Conservation (phyloP, 2,329 filamentous ascomycete species). For the Chaetomiaceae sp. region DNA sequence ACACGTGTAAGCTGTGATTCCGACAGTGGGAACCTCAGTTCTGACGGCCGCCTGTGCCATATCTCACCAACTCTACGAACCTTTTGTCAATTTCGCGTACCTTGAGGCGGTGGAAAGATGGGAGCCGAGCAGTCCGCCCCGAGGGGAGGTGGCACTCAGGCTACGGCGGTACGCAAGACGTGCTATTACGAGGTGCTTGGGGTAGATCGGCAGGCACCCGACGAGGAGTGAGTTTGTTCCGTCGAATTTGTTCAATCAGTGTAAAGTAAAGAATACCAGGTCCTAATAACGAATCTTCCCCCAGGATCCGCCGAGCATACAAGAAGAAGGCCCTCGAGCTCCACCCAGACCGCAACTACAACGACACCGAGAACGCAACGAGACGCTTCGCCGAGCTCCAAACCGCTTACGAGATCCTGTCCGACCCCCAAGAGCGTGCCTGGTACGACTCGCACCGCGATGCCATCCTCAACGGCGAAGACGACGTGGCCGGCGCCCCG, state of each 20-base stretch:
- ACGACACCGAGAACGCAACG: constrained; percentile 79
- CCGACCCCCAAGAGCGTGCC: constrained; percentile 88
- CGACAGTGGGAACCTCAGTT: too few species aligned
- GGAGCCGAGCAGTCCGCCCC: constrained; percentile 53
- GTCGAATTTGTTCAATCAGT: too few species aligned
- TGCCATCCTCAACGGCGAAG: constrained; percentile 69
- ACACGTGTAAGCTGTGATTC: too few species aligned
- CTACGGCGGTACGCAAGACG: constrained; percentile 48
- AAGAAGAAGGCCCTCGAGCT: constrained; percentile 84
- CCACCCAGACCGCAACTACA: constrained; percentile 90
- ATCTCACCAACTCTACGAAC: background rate
- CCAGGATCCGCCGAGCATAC: constrained; percentile 88
- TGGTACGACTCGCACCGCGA: constrained; percentile 97
- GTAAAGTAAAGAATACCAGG: background rate
- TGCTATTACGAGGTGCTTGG: constrained; percentile 84
- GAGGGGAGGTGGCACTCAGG: constrained; percentile 28
- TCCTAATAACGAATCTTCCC: background rate
- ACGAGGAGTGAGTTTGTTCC: constrained; percentile 64
- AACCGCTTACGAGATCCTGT: constrained; percentile 90
- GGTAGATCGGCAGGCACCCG: constrained; percentile 66
- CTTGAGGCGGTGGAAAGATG: constrained; percentile 41
- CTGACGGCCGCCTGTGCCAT: background rate
- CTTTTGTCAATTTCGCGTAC: background rate
- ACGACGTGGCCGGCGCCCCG: constrained; percentile 36
- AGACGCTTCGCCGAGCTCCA: constrained; percentile 86